A percentile compares a stretch with the other conserved stretches of the same genome.
phyloP scores from a whole-genome alignment of 1,139 yeast species.

The Yamadazyma jaroonii region DNA sequence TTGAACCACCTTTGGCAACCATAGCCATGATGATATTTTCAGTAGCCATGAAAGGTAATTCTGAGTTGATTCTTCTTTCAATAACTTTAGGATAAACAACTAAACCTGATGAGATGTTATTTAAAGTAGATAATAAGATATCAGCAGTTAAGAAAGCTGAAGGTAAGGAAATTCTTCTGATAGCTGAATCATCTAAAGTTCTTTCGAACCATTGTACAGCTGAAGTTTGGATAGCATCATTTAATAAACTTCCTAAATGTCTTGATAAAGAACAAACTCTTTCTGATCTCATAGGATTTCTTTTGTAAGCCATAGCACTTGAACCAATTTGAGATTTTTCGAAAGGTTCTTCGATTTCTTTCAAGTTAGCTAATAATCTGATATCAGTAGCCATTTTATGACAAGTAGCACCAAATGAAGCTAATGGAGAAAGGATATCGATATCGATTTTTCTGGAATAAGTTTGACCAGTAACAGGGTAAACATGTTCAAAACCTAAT shows the following conservation, averaged over 20 bases:
- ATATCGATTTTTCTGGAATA: slow-evolving; percentile 97
- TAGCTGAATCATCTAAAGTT: slow-evolving; percentile 97
- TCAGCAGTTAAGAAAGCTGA: slow-evolving; percentile 96
- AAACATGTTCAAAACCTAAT: slow-evolving; percentile 89
- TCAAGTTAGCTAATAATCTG: slow-evolving; percentile 91
- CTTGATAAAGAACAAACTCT: slow-evolving; percentile 97
- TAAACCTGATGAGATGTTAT: slow-evolving; percentile 89
- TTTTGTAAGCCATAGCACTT: slow-evolving; percentile 98
- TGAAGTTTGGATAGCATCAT: slow-evolving; percentile 93
- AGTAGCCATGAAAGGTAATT: slow-evolving; percentile 99
- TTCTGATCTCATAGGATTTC: slow-evolving; percentile 99
- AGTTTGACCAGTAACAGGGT: slow-evolving; percentile 98
- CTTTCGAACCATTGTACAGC: slow-evolving; percentile 99
- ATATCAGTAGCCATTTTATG: slow-evolving; percentile 98
- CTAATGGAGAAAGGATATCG: slow-evolving; percentile 88
- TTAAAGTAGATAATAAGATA: slow-evolving; percentile 82
- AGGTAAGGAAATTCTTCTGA: slow-evolving; percentile 94
- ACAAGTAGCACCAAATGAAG: slow-evolving; percentile 94
- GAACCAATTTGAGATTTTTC: slow-evolving; percentile 98
- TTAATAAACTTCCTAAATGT: slow-evolving; percentile 88
- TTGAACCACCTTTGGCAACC: slow-evolving; percentile 96
- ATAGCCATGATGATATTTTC: slow-evolving; percentile 99
- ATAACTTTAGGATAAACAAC: slow-evolving; percentile 98
- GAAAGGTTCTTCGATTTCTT: slow-evolving; percentile 97
- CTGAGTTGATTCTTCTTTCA: slow-evolving; percentile 91